Base-by-base conservation (phyloP, 371 early-diverging fungal genomes). In the Batkoa obscura region DNA sequence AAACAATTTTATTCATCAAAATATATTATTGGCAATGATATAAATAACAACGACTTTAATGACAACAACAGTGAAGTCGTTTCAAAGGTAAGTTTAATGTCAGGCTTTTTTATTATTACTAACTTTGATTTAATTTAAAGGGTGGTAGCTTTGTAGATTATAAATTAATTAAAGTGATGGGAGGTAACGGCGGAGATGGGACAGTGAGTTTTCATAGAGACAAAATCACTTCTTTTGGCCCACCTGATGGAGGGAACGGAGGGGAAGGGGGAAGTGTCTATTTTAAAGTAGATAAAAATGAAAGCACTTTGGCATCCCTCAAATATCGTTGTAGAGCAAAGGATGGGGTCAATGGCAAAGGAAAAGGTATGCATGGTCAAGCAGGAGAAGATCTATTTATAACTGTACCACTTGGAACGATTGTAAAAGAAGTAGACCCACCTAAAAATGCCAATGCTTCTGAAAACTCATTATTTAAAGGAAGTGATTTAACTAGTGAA, bases 241-340 rank as follows among this genome's bases (percentile, higher is more conserved):
- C 87, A 17, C 86, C 91, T 6, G 79, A 83, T 53, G 90, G 91
- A n/a, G 90, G 90, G n/a, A 81, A 84, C 60, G 93, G 92, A 47
- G 95, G 97, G 2, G 73, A 78, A 2, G 84, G 89, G n/a, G 89
- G 88, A 0, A 67, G 72, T 59, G 85, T 90, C 4, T 71, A 78
- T 58, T 65, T 96, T 55, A 72, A 73, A 41, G 88, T 84, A 0
- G 77, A 75, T n/a, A 63, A 75, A 31, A 80, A 85, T 56, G 80
- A 83, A 58, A 84, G 83, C 0, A 83, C 84, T 0, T 72, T 94
- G 77, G 76, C 53, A 78, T 80, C 38, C 62, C 91, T 38, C 72
- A 73, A 6, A 51, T 69, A 62, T 67, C 71, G 42, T 62, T 71
- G 63, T 68, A 78, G 33, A 42, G 64, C 55, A 30, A 57, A 68